Percentiles rank a stretch among this genome's conserved stretches.
Evolutionary conservation across 2,329 filamentous ascomycete genomes (phyloP).

Genomic region (Magnaporthiopsis incrustans): DNA sequence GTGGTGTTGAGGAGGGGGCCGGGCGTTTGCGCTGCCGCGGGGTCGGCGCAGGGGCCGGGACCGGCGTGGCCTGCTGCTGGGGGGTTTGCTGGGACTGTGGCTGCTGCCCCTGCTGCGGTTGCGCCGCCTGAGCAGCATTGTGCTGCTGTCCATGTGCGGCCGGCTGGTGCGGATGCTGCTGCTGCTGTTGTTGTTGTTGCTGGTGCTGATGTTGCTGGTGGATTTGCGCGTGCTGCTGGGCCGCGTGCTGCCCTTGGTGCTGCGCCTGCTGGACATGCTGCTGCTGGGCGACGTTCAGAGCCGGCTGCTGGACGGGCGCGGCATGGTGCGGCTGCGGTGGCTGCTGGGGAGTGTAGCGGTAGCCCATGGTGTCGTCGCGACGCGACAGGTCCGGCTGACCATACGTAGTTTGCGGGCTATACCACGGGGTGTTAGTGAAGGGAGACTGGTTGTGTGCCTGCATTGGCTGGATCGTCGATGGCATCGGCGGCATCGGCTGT

Average conservation of each 20-base stretch:
- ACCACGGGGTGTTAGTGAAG: conserved; percentile 30
- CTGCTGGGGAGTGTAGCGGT: conserved; percentile 20
- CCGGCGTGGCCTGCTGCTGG: conserved; percentile 19
- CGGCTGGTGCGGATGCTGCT: conserved; percentile 25
- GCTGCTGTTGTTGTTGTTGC: conserved; percentile 24
- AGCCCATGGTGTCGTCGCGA: conserved; percentile 21
- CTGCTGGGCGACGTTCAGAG: conserved; percentile 27
- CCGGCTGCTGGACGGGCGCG: conserved; percentile 24
- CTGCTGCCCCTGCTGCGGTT: conserved; percentile 26
- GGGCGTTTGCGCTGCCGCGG: conserved; percentile 33
- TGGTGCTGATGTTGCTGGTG: conserved; percentile 24
- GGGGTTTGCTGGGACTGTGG: conserved; percentile 26
- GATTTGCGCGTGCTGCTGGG: conserved; percentile 16
- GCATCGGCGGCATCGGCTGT: conserved; percentile 19
- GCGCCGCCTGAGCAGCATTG: conserved; percentile 18
- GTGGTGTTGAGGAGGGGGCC: conserved; percentile 21
- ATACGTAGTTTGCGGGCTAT: conserved; percentile 34
- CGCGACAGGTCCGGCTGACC: conserved; percentile 35
- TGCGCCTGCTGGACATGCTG: conserved; percentile 28
- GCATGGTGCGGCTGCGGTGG: conserved; percentile 22
- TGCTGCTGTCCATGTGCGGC: conserved; percentile 18
- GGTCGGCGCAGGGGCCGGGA: conserved; percentile 19
- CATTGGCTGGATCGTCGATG: conserved; percentile 16
- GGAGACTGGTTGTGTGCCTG: conserved; percentile 18
- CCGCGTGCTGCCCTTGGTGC: conserved; percentile 22